Evolutionary conservation across 352 stramenopile species (phyloP).

Genomic region (Phytopythium vexans): DNA sequence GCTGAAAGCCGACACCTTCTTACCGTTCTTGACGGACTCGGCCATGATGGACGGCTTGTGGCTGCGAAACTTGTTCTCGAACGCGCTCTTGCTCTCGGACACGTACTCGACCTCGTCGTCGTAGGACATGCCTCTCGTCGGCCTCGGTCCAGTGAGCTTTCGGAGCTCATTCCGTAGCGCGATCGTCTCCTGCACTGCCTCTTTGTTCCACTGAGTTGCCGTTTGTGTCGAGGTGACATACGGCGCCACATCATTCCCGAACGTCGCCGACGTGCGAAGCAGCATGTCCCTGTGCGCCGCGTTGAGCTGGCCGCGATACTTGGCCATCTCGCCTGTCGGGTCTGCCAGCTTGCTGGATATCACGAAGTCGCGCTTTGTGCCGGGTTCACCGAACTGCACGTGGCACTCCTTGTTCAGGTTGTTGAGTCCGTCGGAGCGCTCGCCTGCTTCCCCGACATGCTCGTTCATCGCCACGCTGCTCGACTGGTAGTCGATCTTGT

Average conservation of each 20-base stretch:
- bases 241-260: slow-evolving; percentile 44
- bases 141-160: slow-evolving; percentile 48
- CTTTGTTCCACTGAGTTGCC: slow-evolving; percentile 67
- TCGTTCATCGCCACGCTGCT: slow-evolving; percentile 48
- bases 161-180: slow-evolving; percentile 63
- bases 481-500: slow-evolving; percentile 49
- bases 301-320: slow-evolving; percentile 56
- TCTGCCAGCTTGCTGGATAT: slow-evolving; percentile 51
- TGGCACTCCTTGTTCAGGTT: slow-evolving; percentile 68
- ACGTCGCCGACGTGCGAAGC: slow-evolving; percentile 50
- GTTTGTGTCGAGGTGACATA: slow-evolving; percentile 64
- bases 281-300: slow-evolving; percentile 52
- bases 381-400: slow-evolving; percentile 61
- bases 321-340: slow-evolving; percentile 60
- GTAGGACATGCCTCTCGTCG: slow-evolving; percentile 63
- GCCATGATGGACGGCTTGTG: slow-evolving; percentile 76
- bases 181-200: slow-evolving; percentile 51
- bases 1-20: neutral
- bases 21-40: slow-evolving; percentile 74
- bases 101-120: slow-evolving; percentile 80
- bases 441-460: slow-evolving; percentile 16
- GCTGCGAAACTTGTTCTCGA: slow-evolving; percentile 66
- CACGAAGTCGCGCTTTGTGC: slow-evolving; percentile 54
- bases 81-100: slow-evolving; percentile 68
- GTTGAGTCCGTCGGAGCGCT: slow-evolving; percentile 9